phyloP scores from a whole-genome alignment of 2,329 filamentous ascomycete genomes.

The Alternaria consortialis region DNA sequence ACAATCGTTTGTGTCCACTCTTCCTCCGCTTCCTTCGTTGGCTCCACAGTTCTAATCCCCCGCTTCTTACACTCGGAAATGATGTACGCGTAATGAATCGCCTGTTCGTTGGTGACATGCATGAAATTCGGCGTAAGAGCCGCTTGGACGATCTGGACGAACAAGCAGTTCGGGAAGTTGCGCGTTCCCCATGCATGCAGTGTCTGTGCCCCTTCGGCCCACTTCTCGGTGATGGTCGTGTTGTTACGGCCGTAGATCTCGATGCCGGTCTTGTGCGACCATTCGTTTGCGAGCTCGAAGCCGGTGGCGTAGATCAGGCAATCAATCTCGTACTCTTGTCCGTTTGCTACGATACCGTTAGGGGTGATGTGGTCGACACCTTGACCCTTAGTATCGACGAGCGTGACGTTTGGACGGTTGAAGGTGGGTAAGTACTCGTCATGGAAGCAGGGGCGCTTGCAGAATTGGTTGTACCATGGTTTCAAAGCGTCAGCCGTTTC shows the following conservation, averaged over 20 bases:
- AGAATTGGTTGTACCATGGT: slow-evolving; percentile 69
- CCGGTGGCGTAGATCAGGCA: slow-evolving; percentile 60
- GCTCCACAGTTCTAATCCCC: slow-evolving; percentile 53
- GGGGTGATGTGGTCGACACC: slow-evolving; percentile 55
- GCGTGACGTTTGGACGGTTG: slow-evolving; percentile 66
- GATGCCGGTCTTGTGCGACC: slow-evolving; percentile 45
- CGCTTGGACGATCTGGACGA: slow-evolving; percentile 32
- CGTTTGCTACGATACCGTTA: slow-evolving; percentile 60
- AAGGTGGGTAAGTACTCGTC: slow-evolving; percentile 67
- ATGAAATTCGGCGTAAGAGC: slow-evolving; percentile 39
- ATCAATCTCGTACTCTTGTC: slow-evolving; percentile 60
- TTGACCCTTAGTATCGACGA: slow-evolving; percentile 67
- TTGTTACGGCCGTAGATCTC: slow-evolving; percentile 58
- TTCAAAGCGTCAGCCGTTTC: slow-evolving; percentile 63
- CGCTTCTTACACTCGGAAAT: slow-evolving; percentile 48
- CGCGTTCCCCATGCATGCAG: slow-evolving; percentile 61
- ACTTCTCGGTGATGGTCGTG: slow-evolving; percentile 58
- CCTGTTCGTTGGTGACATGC: slow-evolving; percentile 36
- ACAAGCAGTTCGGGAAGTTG: slow-evolving; percentile 67
- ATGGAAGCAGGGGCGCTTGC: slow-evolving; percentile 71
- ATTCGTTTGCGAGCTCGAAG: slow-evolving; percentile 48
- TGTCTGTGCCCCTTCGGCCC: slow-evolving; percentile 58
- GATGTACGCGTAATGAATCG: slow-evolving; percentile 58
- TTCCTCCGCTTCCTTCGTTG: slow-evolving; percentile 58
- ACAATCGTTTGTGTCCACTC: slow-evolving; percentile 59